phyloP scores from a whole-genome alignment of 1,284 basidiomycete species.

The Ustilago shanxiensis region DNA sequence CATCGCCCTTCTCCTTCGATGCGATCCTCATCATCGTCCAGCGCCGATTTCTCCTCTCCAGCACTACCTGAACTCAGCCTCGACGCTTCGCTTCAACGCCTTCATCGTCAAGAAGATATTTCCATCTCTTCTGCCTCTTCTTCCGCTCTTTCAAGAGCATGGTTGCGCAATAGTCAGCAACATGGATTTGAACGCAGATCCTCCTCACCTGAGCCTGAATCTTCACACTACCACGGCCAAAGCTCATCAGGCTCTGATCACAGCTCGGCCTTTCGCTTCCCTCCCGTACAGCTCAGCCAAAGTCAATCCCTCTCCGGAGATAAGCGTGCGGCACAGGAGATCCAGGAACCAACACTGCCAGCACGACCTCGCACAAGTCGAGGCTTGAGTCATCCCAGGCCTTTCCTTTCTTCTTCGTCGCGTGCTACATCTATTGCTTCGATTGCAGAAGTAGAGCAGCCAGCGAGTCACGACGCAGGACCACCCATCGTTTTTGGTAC shows the following conservation, averaged over 20 bases:
- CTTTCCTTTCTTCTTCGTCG: slow-evolving; percentile 29
- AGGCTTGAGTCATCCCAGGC: slow-evolving; percentile 18
- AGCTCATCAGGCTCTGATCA: not conserved
- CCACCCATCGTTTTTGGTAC: slow-evolving; percentile 19
- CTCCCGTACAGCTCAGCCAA: not conserved
- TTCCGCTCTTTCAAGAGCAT: slow-evolving; percentile 1
- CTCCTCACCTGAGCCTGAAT: not conserved
- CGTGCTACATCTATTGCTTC: slow-evolving; percentile 26
- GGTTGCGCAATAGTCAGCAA: slow-evolving; percentile 4
- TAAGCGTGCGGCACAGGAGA: not conserved
- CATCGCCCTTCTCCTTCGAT: slow-evolving; percentile 4
- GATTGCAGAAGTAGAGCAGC: slow-evolving; percentile 7
- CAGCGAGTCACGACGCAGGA: not conserved
- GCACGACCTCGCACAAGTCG: slow-evolving; percentile 35
- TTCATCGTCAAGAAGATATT: slow-evolving; percentile 27
- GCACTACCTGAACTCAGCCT: slow-evolving; percentile 37
- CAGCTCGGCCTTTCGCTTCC: slow-evolving; percentile 12
- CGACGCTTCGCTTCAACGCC: slow-evolving; percentile 31
- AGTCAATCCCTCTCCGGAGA: not conserved
- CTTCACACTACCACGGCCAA: not conserved
- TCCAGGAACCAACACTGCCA: not conserved
- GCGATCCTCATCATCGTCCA: slow-evolving; percentile 8
- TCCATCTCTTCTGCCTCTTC: slow-evolving; percentile 21
- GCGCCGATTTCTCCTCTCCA: slow-evolving; percentile 29
- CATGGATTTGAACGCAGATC: not conserved